A percentile compares a stretch with the other conserved stretches of the same genome.
Evolutionary conservation across 2,329 filamentous ascomycete genomes (phyloP).

Genomic region (Grosmannia clavigera): DNA sequence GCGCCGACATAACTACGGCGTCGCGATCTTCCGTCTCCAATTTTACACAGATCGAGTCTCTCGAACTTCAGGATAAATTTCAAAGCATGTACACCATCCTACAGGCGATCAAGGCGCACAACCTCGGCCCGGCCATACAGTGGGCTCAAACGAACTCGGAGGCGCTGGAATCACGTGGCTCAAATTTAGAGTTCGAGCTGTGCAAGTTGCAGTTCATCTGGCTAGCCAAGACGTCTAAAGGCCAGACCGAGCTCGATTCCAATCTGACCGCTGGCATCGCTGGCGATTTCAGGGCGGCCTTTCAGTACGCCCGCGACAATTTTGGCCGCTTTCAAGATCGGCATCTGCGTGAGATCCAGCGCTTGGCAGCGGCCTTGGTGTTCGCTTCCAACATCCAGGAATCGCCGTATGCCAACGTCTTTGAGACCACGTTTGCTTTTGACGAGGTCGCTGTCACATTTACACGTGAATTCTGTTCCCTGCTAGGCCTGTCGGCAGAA

Average conservation of each 20-base stretch:
- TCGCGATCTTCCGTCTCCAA: conserved; percentile 9
- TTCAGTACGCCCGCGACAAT: conserved; percentile 62
- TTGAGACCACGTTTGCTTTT: conserved; percentile 56
- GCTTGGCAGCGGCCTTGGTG: conserved; percentile 69
- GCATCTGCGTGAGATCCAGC: conserved; percentile 68
- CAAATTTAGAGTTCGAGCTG: conserved; percentile 91
- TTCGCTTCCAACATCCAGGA: conserved; percentile 60
- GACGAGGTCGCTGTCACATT: conserved; percentile 78
- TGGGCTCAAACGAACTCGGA: conserved; percentile 68
- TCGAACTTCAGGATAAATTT: conserved; percentile 68
- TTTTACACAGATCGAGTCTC: conserved; percentile 43
- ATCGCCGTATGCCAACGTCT: conserved; percentile 71
- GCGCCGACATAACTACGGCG: conserved; percentile 17
- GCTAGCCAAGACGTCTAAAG: conserved; percentile 54
- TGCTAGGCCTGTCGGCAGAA: conserved; percentile 79
- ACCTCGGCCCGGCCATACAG: conserved; percentile 70
- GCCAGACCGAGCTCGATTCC: conserved; percentile 28
- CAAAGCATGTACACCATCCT: conserved; percentile 85
- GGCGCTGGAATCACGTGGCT: conserved; percentile 67
- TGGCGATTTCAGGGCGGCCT: conserved; percentile 31
- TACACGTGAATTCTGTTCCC: conserved; percentile 84
- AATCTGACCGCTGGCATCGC: neutral
- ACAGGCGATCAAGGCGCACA: conserved; percentile 58
- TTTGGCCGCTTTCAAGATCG: conserved; percentile 64
- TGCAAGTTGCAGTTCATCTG: conserved; percentile 82